Evolutionary conservation across 164 flowering plant genomes (phyloP), one percentile per base, ranked within the genome.

Genomic region (Nymphaea thermarum): DNA sequence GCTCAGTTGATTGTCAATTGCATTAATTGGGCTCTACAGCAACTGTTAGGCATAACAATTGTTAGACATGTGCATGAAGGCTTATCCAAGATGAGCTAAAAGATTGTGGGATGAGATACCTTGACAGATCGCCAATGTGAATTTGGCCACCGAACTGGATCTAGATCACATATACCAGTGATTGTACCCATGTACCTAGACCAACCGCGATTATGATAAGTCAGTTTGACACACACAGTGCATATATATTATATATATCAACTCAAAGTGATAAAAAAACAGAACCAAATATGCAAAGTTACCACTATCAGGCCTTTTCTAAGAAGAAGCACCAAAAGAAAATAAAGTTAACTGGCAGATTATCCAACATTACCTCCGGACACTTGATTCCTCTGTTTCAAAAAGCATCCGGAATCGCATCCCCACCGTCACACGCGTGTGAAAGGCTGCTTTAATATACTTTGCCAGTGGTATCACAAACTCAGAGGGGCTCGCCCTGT

Each of bases 401-500:
- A 90, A 90, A 4, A 90, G 89, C 96, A 90, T 90, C 42, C 96
- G 84, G 68, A 90, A 90, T 43, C 96, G 93, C 96, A 90, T 87
- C 16, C 96, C 96, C 75, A 90, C 91, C 41, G 96, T 88, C 62
- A 90, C 86, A 72, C 92, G 94, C 59, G 96, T 87, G 75, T 90
- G 96, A 76, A 70, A 86, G 18, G 85, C 90, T 18, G 96, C 94
- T 79, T 90, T 88, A 43, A 79, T 77, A 74, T 85, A 90, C 71
- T 90, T 90, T 41, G 90, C 76, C 17, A 90, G 87, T 36, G 94
- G 86, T 66, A 90, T 88, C 44, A 88, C 96, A 79, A 90, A 90
- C 68, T 90, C 96, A 55, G 90, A 90, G 67, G 94, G 96, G 76
- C 96, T 84, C 51, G 96, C 94, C 82, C 96, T 90, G 85, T 43